These are phyloP conservation scores for Przewalskia tangutica DNA, from an alignment of 257 asterid species.

Conservation along the genomic window DNA sequence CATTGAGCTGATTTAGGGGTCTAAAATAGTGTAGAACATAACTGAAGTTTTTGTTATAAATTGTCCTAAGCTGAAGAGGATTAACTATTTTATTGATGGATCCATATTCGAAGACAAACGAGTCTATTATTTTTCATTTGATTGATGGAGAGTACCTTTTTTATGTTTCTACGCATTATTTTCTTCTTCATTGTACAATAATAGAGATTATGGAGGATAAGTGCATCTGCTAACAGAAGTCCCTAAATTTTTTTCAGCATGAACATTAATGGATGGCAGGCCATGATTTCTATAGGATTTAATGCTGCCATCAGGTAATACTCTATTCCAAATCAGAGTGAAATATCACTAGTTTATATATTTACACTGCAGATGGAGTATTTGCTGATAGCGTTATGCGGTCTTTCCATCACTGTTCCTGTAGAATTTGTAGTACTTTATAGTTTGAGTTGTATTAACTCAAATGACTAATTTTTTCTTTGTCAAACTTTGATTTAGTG, in stretches of 20 bases:
- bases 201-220: neutral
- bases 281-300: slow-evolving; percentile 72
- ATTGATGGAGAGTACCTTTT: neutral
- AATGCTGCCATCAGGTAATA: slow-evolving; percentile 79
- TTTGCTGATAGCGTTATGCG: neutral
- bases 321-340: neutral
- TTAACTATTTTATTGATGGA: neutral
- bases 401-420: neutral
- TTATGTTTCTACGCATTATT: neutral
- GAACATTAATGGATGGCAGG: slow-evolving; percentile 72
- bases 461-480: neutral
- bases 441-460: neutral
- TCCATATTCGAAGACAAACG: neutral
- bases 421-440: neutral
- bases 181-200: neutral
- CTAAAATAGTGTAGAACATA: neutral
- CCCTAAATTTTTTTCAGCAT: slow-evolving; percentile 35
- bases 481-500: slow-evolving; percentile 26
- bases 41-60: neutral
- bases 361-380: neutral
- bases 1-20: neutral
- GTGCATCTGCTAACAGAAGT: neutral
- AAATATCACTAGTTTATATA: neutral
- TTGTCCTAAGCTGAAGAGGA: neutral
- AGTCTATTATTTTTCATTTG: neutral